Conservation (phyloP, 2,329 filamentous ascomycete genomes). For the Dactylellina haptotyla region DNA sequence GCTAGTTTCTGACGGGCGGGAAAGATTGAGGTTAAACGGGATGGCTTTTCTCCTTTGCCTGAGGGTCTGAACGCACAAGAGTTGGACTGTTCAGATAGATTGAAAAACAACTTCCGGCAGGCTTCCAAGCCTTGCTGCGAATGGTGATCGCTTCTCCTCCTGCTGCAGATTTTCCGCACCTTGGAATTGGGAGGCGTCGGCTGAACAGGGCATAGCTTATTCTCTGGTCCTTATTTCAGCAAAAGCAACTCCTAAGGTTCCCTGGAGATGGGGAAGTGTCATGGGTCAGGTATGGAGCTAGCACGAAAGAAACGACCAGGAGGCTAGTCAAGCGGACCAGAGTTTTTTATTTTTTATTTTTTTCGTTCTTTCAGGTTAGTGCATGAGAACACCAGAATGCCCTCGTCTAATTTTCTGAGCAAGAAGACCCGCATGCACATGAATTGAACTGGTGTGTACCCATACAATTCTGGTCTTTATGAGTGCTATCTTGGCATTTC, state of each 20-base stretch:
- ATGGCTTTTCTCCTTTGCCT: conserved; percentile 53
- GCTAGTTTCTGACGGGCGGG: conserved; percentile 50
- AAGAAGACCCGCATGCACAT: conserved; percentile 38
- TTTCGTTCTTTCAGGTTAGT: conserved; percentile 45
- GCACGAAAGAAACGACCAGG: conserved; percentile 11
- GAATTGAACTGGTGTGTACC: neutral
- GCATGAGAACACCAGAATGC: neutral
- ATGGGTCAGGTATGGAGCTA: conserved; percentile 18
- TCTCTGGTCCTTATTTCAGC: conserved; percentile 5
- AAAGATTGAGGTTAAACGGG: conserved; percentile 52
- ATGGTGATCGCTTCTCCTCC: conserved; percentile 45
- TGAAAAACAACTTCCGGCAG: conserved; percentile 45
- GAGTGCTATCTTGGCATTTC: too few species aligned
- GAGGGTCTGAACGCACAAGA: conserved; percentile 48
- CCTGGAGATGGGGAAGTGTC: conserved; percentile 12
- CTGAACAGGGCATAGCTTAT: conserved; percentile 51
- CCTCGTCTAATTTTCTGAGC: conserved; percentile 47
- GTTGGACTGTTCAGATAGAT: conserved; percentile 30
- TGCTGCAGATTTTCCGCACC: conserved; percentile 52
- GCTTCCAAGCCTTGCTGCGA: conserved; percentile 38
- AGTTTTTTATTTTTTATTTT: too few species aligned
- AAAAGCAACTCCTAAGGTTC: conserved; percentile 29
- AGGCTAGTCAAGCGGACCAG: conserved; percentile 15
- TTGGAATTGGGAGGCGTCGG: conserved; percentile 42
- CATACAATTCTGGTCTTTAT: too few species aligned